Base-by-base conservation (phyloP, 2,329 filamentous ascomycete genomes). In the Stromatinia cepivora region DNA sequence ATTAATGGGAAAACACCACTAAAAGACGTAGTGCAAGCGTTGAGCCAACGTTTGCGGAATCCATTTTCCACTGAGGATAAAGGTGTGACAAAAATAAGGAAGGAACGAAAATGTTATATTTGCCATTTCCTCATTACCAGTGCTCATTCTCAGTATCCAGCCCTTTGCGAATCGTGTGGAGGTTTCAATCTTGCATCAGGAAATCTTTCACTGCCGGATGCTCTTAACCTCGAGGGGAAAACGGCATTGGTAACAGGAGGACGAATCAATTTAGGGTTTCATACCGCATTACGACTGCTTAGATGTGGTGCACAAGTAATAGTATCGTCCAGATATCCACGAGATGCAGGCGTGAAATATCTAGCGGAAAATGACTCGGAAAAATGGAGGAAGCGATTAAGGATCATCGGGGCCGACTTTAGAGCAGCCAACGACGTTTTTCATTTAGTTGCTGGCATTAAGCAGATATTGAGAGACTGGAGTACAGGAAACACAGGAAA, bases 281-380 rank as follows among this genome's bases (percentile, higher is more conserved):
- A 70, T 39, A 73, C 71, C 20, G 69, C 61, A 5, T 52, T 73
- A 22, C 64, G 72, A 6, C 58, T 73, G 11, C 52, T 73, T 11
- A 52, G 70, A 52, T 71, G 70, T 25, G 72, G 72, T n/a, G 69
- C 71, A 9, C 69, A 70, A 45, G 72, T 73, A 46, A 72, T 72
- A 28, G 66, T 72, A 15, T 52, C 71, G 0, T 68, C 70, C 42
- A 59, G 72, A 28, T 73, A 73, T 34, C 72, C 72, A n/a, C 66
- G 50, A 31, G 69, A 73, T 66, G 69, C 72, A 15, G 53, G 65
- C n/a, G 39, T 31, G 15, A 59, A 71, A 62, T 72, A 71, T 62
- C 17, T 70, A 25, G 56, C 56, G 11, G 72, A 72, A 52, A 45
- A 20, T 22, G 72, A 73, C 34, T 70, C 56, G 1, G 20, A 6